phyloP scores from a whole-genome alignment of 2,329 filamentous ascomycete species.

The Colletotrichum sp. region DNA sequence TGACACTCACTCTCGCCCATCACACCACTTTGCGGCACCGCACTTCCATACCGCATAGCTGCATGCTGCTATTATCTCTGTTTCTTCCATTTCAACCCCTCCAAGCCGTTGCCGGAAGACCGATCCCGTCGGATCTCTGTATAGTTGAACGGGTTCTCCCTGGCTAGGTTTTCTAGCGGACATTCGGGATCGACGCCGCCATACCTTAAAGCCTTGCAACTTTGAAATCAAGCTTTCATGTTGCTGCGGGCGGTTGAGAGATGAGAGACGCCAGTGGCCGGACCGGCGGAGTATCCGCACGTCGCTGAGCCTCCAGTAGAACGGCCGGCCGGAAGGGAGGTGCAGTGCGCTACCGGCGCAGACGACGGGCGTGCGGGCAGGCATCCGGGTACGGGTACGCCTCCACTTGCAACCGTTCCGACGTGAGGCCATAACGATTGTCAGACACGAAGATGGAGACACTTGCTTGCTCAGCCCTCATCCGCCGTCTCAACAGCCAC shows the following conservation, averaged over 20 bases:
- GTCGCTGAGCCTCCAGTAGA: background rate
- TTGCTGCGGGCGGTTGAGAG: background rate
- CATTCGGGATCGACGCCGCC: slow-evolving; percentile 4
- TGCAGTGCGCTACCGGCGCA: background rate
- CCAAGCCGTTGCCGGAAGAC: background rate
- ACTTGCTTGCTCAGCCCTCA: background rate
- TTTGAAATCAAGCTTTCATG: background rate
- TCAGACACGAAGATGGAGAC: background rate
- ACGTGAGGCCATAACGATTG: background rate
- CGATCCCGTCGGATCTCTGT: background rate
- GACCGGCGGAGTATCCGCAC: background rate
- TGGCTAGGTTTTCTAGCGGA: background rate
- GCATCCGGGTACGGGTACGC: background rate
- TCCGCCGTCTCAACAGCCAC: background rate
- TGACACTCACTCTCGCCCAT: background rate
- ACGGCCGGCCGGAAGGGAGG: background rate
- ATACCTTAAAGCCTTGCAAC: background rate
- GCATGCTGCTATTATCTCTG: background rate
- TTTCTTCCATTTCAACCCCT: background rate
- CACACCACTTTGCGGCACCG: background rate
- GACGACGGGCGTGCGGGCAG: background rate
- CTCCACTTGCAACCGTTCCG: background rate
- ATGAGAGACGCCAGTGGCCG: background rate
- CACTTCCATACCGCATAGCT: background rate
- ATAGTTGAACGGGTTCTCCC: background rate